Evolutionary conservation across 2,329 filamentous ascomycete genomes (phyloP).

Genomic region (Colletotrichum musicola): DNA sequence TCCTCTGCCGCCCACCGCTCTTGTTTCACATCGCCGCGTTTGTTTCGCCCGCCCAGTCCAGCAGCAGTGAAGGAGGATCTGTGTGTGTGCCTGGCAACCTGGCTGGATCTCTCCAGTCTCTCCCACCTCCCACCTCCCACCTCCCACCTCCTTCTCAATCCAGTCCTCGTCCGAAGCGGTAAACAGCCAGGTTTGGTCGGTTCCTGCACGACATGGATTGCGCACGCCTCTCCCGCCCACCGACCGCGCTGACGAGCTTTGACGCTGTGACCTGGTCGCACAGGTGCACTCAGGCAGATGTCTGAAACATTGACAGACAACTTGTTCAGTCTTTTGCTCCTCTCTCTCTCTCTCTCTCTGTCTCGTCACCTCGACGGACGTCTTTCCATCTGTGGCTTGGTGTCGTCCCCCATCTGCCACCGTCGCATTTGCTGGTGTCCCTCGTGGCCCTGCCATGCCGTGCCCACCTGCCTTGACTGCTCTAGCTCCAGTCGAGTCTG

Average conservation of each 20-base stretch:
- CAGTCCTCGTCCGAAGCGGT: slow-evolving; percentile 33
- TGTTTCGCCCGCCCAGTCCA: slow-evolving; percentile 30
- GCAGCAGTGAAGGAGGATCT: slow-evolving; percentile 27
- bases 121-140: neutral
- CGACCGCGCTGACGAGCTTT: slow-evolving; percentile 20
- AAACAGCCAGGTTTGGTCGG: slow-evolving; percentile 29
- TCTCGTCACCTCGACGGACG: slow-evolving; percentile 22
- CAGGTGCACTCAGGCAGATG: slow-evolving; percentile 32
- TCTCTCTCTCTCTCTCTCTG: neutral
- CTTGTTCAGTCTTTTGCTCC: slow-evolving; percentile 26
- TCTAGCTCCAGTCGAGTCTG: slow-evolving; percentile 24
- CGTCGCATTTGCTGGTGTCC: slow-evolving; percentile 19
- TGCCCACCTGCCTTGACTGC: slow-evolving; percentile 28
- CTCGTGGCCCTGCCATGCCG: slow-evolving; percentile 27
- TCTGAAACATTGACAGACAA: slow-evolving; percentile 41
- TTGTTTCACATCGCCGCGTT: slow-evolving; percentile 39
- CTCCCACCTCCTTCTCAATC: slow-evolving; percentile 24
- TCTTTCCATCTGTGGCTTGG: slow-evolving; percentile 2
- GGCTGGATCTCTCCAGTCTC: slow-evolving; percentile 19
- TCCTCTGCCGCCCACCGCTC: slow-evolving; percentile 34
- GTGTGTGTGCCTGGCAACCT: neutral
- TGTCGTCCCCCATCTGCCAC: slow-evolving; percentile 2
- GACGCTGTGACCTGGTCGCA: slow-evolving; percentile 32
- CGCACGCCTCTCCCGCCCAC: slow-evolving; percentile 18
- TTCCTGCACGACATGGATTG: slow-evolving; percentile 30